Evolutionary conservation across 805 yeast species (phyloP).

Genomic region (Wickerhamiella spandovensis): DNA sequence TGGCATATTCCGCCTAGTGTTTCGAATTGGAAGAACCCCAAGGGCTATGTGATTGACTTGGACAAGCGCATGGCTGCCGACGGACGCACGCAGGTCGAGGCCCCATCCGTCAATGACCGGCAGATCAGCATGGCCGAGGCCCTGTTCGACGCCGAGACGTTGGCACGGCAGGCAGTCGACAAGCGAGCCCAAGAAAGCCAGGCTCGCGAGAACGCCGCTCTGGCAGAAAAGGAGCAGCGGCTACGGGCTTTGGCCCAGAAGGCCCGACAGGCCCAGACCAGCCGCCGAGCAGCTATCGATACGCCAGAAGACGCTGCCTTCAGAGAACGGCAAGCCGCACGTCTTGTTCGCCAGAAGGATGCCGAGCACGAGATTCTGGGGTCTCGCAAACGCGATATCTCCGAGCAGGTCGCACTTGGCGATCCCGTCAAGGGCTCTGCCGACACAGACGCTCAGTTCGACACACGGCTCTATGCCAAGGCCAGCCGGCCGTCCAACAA

Average conservation of each 20-base stretch:
- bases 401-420: constrained; percentile 43
- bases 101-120: constrained; percentile 33
- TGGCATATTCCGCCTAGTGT: constrained; percentile 89
- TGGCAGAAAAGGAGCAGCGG: constrained; percentile 27
- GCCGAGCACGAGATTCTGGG: constrained; percentile 32
- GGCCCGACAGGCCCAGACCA: constrained; percentile 31
- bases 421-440: constrained; percentile 19
- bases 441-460: constrained; percentile 34
- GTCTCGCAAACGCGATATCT: constrained; percentile 31
- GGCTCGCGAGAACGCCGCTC: background rate
- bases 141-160: constrained; percentile 50
- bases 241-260: constrained; percentile 23
- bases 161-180: constrained; percentile 44
- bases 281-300: background rate
- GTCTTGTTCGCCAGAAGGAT: constrained; percentile 33
- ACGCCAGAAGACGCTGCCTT: constrained; percentile 26
- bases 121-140: constrained; percentile 58
- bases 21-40: constrained; percentile 91
- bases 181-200: constrained; percentile 22
- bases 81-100: constrained; percentile 28
- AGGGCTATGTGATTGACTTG: constrained; percentile 70
- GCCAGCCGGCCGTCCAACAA: constrained; percentile 23
- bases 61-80: constrained; percentile 60
- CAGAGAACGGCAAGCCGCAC: constrained; percentile 19
- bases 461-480: constrained; percentile 42